These are phyloP conservation scores for Sporothrix curviconia DNA, from an alignment of 2,329 filamentous ascomycete species.

Conservation along the genomic window DNA sequence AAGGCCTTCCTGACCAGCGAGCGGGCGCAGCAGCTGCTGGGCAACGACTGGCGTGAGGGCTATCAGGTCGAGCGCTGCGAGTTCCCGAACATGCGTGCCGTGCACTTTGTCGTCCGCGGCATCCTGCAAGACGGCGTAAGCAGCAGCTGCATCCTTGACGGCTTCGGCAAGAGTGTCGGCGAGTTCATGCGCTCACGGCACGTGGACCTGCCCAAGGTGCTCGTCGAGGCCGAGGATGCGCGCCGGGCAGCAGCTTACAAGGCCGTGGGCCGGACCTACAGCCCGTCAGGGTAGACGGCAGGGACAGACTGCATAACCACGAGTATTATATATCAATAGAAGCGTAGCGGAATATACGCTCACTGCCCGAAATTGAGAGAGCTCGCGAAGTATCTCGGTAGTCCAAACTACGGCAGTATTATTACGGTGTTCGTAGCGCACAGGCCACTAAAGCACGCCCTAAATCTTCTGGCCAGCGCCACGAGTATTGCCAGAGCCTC, in stretches of 20 bases:
- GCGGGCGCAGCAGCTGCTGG: constrained; percentile 34
- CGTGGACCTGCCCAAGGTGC: constrained; percentile 24
- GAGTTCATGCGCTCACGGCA: constrained; percentile 37
- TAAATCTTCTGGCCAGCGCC: too few relatives aligned
- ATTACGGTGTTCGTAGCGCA: too few relatives aligned
- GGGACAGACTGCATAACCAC: background rate
- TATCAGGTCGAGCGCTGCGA: constrained; percentile 40
- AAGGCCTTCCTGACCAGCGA: constrained; percentile 27
- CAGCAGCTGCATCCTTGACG: constrained; percentile 40
- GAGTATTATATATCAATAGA: too few relatives aligned
- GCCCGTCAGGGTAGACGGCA: background rate
- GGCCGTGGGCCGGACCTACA: background rate
- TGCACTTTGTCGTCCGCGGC: constrained; percentile 34
- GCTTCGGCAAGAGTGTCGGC: constrained; percentile 45
- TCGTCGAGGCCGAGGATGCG: background rate
- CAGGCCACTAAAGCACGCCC: too few relatives aligned
- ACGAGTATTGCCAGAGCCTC: too few relatives aligned
- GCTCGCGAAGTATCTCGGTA: too few relatives aligned
- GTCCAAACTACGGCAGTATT: too few relatives aligned
- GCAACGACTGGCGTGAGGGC: constrained; percentile 34
- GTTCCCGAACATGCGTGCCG: constrained; percentile 31
- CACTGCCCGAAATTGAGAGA: too few relatives aligned
- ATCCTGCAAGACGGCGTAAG: constrained; percentile 40
- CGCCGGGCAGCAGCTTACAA: background rate
- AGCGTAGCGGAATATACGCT: too few relatives aligned